Evolutionary conservation across 176 grass and related monocot species (phyloP), one percentile per base, ranked within the genome.

Genomic region (Cymbopogon citratus): DNA sequence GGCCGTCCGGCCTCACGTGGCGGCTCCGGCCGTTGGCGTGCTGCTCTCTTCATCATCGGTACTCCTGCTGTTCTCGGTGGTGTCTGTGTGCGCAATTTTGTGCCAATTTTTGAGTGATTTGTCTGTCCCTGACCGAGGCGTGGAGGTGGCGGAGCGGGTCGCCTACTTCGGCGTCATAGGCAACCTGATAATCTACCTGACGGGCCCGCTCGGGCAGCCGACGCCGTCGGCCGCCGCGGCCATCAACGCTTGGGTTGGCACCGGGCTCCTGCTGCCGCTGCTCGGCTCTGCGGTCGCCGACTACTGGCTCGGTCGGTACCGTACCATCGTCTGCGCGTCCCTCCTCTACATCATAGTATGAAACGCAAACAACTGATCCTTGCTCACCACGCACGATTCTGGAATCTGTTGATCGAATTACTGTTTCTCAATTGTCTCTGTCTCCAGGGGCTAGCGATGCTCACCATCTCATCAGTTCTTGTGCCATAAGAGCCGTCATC

Each of bases 281-380:
- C n/a, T n/a, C n/a, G n/a, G n/a, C n/a, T n/a, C n/a, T n/a, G n/a
- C 83, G 31, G 61, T 97, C 66, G 90, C 93, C 45, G 93, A 97
- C 81, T 92, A 86, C 12, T 93, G 87, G 82, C 82, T 97, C 2
- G 93, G 93, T 2, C 83, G 93, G 2, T 93, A 92, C 80, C 80
- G 90, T 38, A 88, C 85, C 80, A 85, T 93, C 49, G 80, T 88
- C 46, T 57, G 74, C 56, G 79, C 90, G 59, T 88, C 90, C 33
- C 7, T 91, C 45, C 78, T 94, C 74, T 93, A 93, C 78, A 74
- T 93, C 75, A 16, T 57, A 78, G 91, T 93, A 34, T 52, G 76
- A 54, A 21, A n/a, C 19, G 7, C 51, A n/a, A 54, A 21, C 19
- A 54, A n/a, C 51, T 54, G 6, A 52, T 40, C n/a, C n/a, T n/a